Percentiles rank a stretch among this genome's conserved stretches.
phyloP scores from a whole-genome alignment of 768 basidiomycete species.

The Tylopilus sp. region DNA sequence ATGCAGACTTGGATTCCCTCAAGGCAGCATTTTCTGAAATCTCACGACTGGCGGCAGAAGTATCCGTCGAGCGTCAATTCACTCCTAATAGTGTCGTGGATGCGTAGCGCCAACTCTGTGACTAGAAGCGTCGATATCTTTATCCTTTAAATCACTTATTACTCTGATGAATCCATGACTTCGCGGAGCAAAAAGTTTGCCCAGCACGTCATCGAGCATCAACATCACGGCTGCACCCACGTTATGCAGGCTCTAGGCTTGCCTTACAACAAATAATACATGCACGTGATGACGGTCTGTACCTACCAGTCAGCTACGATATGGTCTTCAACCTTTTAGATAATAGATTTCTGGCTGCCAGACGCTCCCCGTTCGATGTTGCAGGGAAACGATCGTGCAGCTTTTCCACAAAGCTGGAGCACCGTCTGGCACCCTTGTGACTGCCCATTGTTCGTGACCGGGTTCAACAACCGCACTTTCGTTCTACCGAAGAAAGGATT shows the following conservation, averaged over 20 bases:
- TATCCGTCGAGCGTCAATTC: conserved; percentile 44
- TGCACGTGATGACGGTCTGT: conserved; percentile 4
- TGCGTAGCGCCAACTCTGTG: not conserved
- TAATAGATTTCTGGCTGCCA: conserved; percentile 45
- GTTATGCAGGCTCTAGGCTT: conserved; percentile 14
- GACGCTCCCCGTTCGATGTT: conserved; percentile 38
- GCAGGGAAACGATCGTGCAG: conserved; percentile 37
- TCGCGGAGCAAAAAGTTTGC: not conserved
- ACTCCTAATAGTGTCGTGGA: not conserved
- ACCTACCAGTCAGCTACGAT: conserved; percentile 1
- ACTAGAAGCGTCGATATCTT: not conserved
- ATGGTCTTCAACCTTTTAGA: conserved; percentile 10
- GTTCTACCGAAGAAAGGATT: conserved; percentile 17
- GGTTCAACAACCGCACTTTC: conserved; percentile 29
- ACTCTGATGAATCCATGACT: not conserved
- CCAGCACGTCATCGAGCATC: conserved; percentile 4
- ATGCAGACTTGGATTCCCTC: conserved; percentile 78
- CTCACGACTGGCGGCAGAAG: conserved; percentile 69
- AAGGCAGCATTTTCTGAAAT: conserved; percentile 83
- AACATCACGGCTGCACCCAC: conserved; percentile 2
- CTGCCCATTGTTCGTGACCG: conserved; percentile 38
- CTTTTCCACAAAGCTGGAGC: conserved; percentile 26
- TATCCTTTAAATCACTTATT: too few relatives aligned
- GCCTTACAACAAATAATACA: conserved; percentile 5
- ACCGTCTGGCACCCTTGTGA: conserved; percentile 24